These are phyloP conservation scores for Candida hungchunana DNA, from an alignment of 805 yeast species.

Conservation along the genomic window DNA sequence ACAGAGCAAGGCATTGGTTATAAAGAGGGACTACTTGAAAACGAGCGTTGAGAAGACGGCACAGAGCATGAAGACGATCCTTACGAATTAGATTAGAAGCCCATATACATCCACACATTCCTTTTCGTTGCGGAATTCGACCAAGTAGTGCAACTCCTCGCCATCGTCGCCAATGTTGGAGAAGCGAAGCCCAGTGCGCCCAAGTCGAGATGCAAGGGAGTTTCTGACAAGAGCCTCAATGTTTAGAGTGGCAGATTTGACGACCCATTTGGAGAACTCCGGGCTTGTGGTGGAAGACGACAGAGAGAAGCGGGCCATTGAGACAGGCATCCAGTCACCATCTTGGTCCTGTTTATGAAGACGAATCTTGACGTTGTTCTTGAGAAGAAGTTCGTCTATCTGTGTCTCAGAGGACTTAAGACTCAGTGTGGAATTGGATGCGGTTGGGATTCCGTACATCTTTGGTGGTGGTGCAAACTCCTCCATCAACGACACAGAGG, in stretches of 20 bases:
- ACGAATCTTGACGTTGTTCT: slow-evolving; percentile 20
- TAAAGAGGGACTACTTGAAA: slow-evolving; percentile 68
- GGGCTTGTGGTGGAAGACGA: slow-evolving; percentile 20
- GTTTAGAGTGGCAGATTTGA: slow-evolving; percentile 6
- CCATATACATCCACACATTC: slow-evolving; percentile 22
- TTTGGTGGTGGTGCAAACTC: slow-evolving; percentile 11
- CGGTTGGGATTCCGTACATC: slow-evolving; percentile 8
- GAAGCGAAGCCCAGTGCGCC: slow-evolving; percentile 23
- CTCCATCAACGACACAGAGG: slow-evolving; percentile 15
- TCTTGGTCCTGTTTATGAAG: slow-evolving; percentile 22
- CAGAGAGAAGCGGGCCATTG: slow-evolving; percentile 21
- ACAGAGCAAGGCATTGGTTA: slow-evolving; percentile 53
- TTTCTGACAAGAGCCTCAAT: slow-evolving; percentile 15
- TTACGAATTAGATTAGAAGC: slow-evolving; percentile 15
- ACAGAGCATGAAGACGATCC: slow-evolving; percentile 49
- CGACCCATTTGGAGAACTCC: slow-evolving; percentile 18
- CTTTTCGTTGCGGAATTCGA: slow-evolving; percentile 22
- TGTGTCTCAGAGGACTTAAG: slow-evolving; percentile 5
- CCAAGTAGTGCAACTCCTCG: slow-evolving; percentile 18
- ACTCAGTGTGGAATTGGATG: slow-evolving; percentile 16
- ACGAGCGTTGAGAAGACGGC: slow-evolving; percentile 74
- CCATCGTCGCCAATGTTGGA: slow-evolving; percentile 17
- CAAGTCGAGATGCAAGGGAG: slow-evolving; percentile 18
- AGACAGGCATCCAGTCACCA: slow-evolving; percentile 26
- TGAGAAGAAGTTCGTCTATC: slow-evolving; percentile 18